Evolutionary conservation across 176 grass and related monocot genomes (phyloP), one percentile per base, ranked within the genome.

Genomic region (Puccinellia tenuiflora): DNA sequence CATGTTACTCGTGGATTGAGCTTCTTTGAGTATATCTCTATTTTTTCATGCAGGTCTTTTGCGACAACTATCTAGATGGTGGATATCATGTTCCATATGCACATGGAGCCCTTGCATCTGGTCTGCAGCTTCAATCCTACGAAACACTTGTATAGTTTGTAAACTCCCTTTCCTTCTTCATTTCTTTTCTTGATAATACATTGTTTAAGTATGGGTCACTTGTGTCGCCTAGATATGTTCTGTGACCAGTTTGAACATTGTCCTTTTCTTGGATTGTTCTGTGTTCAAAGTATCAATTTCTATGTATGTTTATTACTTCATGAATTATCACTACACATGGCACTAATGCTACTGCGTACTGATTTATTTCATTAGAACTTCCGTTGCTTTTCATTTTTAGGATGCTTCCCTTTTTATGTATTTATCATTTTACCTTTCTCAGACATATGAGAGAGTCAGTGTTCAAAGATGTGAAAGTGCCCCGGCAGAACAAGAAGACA

Each of bases 81-180:
- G 96, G 92, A 45, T 98, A 98, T 92, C 96, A 98, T 80, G 92
- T 98, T 78, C 96, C 96, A 75, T 95, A 95, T 81, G 96, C 92
- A 62, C 96, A 98, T 84, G 91, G 91, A 54, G 83, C 60, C 69
- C 91, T 98, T 90, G 96, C 92, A 75, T 98, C 96, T 42, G 87
- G 92, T 65, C 92, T 98, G 83, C 72, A 93, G 78, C 92, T 98
- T 81, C 86, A 94, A 47, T 98, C 91, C 66, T 98, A 98, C 2
- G 89, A 92, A 83, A 95, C 92, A 71, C 75, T 85, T 83, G 91
- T 95, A 95, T 81, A 79, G 69, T 82, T 62, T 57, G 3, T 63
- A 84, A 90, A 82, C 26, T 46, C 57, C 53, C 20, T 79, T 69
- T 66, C 38, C 56, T 68, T 62, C 42, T 45, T 26, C 40, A 59